A percentile compares a stretch with the other conserved stretches of the same genome.
phyloP scores from a whole-genome alignment of 2,329 filamentous ascomycete species.

The Aspergillaceae sp. region DNA sequence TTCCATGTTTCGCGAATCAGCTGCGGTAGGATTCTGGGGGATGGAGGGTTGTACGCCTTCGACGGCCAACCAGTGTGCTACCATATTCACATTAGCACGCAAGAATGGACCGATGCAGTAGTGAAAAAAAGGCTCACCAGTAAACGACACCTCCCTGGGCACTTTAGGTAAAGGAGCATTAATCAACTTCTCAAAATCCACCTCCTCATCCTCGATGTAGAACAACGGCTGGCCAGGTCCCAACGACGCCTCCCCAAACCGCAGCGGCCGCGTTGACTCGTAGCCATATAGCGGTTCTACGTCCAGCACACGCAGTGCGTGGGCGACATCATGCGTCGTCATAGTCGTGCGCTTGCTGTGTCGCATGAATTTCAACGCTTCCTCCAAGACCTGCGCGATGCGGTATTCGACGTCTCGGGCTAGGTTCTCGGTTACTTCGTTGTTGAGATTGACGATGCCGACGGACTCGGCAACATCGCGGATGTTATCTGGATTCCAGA shows the following conservation, averaged over 20 bases:
- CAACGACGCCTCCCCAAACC: slow-evolving; percentile 87
- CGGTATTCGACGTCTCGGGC: slow-evolving; percentile 94
- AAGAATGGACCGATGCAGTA: too few species aligned
- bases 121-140: slow-evolving; percentile 48
- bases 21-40: slow-evolving; percentile 85
- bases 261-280: slow-evolving; percentile 78
- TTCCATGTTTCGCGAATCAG: slow-evolving; percentile 75
- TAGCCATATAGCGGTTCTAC: slow-evolving; percentile 96
- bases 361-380: slow-evolving; percentile 94
- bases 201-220: slow-evolving; percentile 96
- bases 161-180: slow-evolving; percentile 94
- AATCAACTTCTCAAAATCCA: slow-evolving; percentile 98
- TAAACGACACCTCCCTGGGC: slow-evolving; percentile 84
- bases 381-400: slow-evolving; percentile 84
- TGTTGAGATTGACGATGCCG: slow-evolving; percentile 69
- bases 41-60: slow-evolving; percentile 96
- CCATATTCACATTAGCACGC: slow-evolving; percentile 5
- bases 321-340: slow-evolving; percentile 79
- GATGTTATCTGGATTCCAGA: slow-evolving; percentile 96
- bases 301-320: slow-evolving; percentile 76
- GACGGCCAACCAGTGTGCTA: slow-evolving; percentile 93
- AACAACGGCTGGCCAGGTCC: slow-evolving; percentile 91
- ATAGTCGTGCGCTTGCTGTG: slow-evolving; percentile 77
- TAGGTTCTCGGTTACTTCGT: slow-evolving; percentile 79
- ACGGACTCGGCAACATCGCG: slow-evolving; percentile 94